Evolutionary conservation across 257 asterid species (phyloP), one percentile per base, ranked within the genome.

Genomic region (Orobanche coerulescens): DNA sequence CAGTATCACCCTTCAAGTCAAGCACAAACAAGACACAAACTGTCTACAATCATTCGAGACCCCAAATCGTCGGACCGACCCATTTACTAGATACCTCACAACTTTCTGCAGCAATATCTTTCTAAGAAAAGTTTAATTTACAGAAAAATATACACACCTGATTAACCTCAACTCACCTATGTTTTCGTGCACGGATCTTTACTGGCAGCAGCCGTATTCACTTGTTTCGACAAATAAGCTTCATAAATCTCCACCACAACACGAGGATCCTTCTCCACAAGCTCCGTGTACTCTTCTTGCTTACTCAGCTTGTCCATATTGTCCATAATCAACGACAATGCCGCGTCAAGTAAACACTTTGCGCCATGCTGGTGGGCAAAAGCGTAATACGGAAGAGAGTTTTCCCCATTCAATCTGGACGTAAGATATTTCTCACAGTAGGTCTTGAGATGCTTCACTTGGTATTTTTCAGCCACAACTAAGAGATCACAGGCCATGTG

Each of bases 201-300:
- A 62, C 71, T 69, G 2, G 88, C 83, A n/a, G n/a, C n/a, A 24
- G 96, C 93, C 48, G 96, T 83, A 68, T 88, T 88, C n/a, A 75
- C 88, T 75, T 88, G 96, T 73, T 71, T 88, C 13, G 87, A 76
- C 53, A 85, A 67, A 71, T 88, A 85, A 53, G 90, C 81, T 74
- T 89, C 95, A 49, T 86, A 86, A 20, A 89, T 76, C 63, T 82
- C 94, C 3, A 86, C 94, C 15, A 89, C 89, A 40, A 86, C 71
- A 4, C 89, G 82, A 0, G 96, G 95, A 70, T 89, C 96, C 78
- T 89, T 86, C 25, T 89, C 96, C 57, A 84, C 94, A 0, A 86
- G 87, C 49, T 89, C 94, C 13, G 52, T 36, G 50, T 89, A 89
- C 76, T 84, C 96, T 65, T 82, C 91, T 47, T 78, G 73, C 75